Evolutionary conservation across 768 basidiomycete species (phyloP).

Genomic region (Tricholoma sp.): DNA sequence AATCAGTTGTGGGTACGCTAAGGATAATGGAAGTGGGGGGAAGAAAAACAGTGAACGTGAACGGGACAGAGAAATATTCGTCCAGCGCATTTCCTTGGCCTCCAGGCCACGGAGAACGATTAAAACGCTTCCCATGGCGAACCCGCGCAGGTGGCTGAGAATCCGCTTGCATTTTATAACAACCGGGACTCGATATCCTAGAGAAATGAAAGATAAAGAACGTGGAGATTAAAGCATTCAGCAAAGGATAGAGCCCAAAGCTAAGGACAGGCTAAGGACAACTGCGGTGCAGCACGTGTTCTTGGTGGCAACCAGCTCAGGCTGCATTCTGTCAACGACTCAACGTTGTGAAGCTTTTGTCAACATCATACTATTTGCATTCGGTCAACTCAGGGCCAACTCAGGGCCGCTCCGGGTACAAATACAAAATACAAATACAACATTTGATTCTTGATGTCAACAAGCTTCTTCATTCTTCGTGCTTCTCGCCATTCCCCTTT

Average conservation of each 20-base stretch:
- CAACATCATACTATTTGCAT: too few relatives aligned
- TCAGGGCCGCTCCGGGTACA: neutral
- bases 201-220: neutral
- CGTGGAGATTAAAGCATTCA: neutral
- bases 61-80: conserved; percentile 5
- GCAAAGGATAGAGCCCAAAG: too few relatives aligned
- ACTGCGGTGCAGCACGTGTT: too few relatives aligned
- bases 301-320: too few relatives aligned
- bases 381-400: too few relatives aligned
- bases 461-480: conserved; percentile 8
- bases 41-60: conserved; percentile 1
- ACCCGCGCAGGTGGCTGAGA: conserved; percentile 23
- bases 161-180: conserved; percentile 4
- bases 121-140: conserved; percentile 21
- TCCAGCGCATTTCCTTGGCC: neutral
- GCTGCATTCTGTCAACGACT: too few relatives aligned
- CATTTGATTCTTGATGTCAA: neutral
- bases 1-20: conserved; percentile 1
- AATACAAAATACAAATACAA: neutral
- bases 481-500: conserved; percentile 20
- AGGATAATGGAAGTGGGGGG: neutral
- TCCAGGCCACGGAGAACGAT: conserved; percentile 1
- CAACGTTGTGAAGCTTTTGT: too few relatives aligned
- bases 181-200: too few relatives aligned
- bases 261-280: too few relatives aligned